Conservation (phyloP, 2,329 filamentous ascomycete genomes). For the Talaromyces verruculosus region DNA sequence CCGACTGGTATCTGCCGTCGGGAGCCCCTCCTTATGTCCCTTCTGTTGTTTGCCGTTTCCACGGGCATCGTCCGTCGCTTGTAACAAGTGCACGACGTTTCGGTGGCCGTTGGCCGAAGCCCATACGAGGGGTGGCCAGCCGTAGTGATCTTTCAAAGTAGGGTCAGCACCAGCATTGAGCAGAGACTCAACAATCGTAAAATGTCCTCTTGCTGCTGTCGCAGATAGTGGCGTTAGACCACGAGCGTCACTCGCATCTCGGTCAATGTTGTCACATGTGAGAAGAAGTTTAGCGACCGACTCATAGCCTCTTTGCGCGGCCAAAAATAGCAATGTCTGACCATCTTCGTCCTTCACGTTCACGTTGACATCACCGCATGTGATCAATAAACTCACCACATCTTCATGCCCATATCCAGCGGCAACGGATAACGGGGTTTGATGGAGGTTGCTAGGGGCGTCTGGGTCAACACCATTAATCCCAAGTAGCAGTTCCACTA, state of each 20-base stretch:
- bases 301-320: not conserved
- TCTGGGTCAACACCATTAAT: not conserved
- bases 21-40: not conserved
- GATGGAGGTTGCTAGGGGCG: rapidly evolving
- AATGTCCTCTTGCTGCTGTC: not conserved
- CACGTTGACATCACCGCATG: not conserved
- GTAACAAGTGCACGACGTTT: not conserved
- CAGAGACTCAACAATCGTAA: not conserved
- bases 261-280: not conserved
- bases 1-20: not conserved
- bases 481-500: conserved; percentile 5
- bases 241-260: not conserved
- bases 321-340: not conserved
- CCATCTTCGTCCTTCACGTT: not conserved
- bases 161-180: not conserved
- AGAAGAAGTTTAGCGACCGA: not conserved
- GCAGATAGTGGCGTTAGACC: not conserved
- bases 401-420: not conserved
- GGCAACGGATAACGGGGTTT: not conserved
- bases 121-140: not conserved
- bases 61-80: not conserved
- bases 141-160: not conserved
- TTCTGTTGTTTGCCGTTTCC: not conserved
- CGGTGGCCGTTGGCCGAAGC: not conserved
- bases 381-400: not conserved